Evolutionary conservation across 116 monocot species (phyloP).

Genomic region (Iris pallida): DNA sequence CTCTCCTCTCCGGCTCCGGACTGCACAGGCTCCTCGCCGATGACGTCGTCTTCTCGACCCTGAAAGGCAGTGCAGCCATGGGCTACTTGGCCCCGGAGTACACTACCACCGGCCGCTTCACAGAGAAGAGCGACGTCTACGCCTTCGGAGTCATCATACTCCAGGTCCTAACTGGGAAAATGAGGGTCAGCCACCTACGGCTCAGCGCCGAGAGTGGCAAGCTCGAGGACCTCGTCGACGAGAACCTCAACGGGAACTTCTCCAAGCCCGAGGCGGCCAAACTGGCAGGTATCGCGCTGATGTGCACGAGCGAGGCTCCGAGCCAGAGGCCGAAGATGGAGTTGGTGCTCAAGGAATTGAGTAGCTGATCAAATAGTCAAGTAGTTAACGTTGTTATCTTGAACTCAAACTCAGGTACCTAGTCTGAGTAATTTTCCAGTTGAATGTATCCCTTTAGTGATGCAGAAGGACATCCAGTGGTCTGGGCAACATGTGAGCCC

Average conservation of each 20-base stretch:
- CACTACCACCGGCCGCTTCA: constrained; percentile 81
- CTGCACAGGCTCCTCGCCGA: constrained; percentile 86
- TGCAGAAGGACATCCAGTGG: no score
- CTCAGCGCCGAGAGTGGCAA: constrained; percentile 36
- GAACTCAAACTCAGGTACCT: no score
- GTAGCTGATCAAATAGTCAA: background rate
- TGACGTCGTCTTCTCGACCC: constrained; percentile 84
- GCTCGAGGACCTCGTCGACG: constrained; percentile 61
- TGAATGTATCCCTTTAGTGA: no score
- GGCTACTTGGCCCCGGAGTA: constrained; percentile 95
- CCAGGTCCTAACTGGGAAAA: constrained; percentile 79
- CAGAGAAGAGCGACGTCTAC: constrained; percentile 85
- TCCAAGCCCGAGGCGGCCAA: constrained; percentile 64
- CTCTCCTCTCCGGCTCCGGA: constrained; percentile 63
- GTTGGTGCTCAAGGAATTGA: constrained; percentile 54
- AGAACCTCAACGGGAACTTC: constrained; percentile 49
- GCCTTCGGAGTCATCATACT: constrained; percentile 77
- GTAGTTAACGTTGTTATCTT: no score
- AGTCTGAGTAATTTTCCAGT: no score
- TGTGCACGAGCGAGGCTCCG: constrained; percentile 64
- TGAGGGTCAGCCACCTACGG: constrained; percentile 34
- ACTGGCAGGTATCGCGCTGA: constrained; percentile 50
- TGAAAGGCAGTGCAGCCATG: constrained; percentile 93
- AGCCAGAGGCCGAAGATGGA: constrained; percentile 67
- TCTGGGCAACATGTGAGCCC: no score